These are phyloP conservation scores for Ogataea corticis DNA, from an alignment of 805 yeast genomes.

Conservation along the genomic window DNA sequence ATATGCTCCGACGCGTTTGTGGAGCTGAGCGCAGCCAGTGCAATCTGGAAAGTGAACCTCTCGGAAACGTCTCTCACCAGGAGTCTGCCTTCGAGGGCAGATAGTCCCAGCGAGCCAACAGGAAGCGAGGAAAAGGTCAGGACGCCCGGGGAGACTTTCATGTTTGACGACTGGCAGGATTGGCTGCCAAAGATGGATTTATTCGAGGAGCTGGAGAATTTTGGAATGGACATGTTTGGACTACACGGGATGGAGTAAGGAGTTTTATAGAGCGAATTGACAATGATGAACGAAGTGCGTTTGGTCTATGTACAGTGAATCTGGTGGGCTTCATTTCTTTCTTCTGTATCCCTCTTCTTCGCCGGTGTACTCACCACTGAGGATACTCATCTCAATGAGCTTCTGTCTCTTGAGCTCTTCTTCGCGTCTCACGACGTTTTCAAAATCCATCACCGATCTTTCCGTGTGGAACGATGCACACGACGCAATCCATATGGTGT, in stretches of 20 bases:
- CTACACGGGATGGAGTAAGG: no score
- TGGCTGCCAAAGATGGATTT: constrained; percentile 18
- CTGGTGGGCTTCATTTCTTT: not conserved
- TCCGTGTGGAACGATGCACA: constrained; percentile 39
- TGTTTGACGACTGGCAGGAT: constrained; percentile 12
- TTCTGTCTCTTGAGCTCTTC: constrained; percentile 34
- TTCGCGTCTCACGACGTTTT: constrained; percentile 31
- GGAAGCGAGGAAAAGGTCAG: not conserved
- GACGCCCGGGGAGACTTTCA: not conserved
- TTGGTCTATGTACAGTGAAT: not conserved
- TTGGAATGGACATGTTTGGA: not conserved
- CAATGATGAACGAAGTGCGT: no score
- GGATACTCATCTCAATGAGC: constrained; percentile 35
- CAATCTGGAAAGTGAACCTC: constrained; percentile 6
- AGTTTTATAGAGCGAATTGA: no score
- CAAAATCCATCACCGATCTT: constrained; percentile 36
- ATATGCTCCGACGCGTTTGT: constrained; percentile 1
- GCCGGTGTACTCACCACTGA: constrained; percentile 33
- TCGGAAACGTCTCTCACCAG: not conserved
- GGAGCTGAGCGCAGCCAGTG: not conserved
- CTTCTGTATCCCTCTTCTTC: constrained; percentile 24
- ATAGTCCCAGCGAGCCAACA: not conserved
- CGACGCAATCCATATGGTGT: constrained; percentile 38
- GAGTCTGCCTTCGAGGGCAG: not conserved
- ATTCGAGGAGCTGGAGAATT: constrained; percentile 10